Conservation (phyloP, 345 rosid species). For the Aegle marmelos region DNA sequence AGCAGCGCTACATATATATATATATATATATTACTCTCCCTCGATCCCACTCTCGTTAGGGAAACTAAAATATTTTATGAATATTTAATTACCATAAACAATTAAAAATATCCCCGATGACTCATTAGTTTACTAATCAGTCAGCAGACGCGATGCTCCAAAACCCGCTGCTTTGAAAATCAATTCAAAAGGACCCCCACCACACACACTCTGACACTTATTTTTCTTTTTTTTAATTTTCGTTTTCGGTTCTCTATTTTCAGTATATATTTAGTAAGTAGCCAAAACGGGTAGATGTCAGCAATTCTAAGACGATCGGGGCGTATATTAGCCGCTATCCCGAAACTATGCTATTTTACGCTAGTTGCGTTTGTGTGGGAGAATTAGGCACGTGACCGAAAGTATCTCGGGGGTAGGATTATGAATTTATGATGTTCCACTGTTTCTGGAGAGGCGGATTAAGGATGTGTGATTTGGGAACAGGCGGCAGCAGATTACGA, state of each 20-base stretch:
- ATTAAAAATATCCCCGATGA: not conserved
- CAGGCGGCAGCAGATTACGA: not conserved
- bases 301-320: not conserved
- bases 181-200: not conserved
- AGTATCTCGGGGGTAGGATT: not conserved
- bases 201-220: not conserved
- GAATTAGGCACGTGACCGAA: not conserved
- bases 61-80: conserved; percentile 20
- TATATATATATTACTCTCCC: not conserved
- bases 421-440: conserved; percentile 22
- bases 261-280: not conserved
- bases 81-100: not conserved
- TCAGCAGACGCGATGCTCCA: conserved; percentile 74
- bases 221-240: not conserved
- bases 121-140: conserved; percentile 17
- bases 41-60: conserved; percentile 22
- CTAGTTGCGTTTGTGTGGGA: not conserved
- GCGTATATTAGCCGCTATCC: conserved; percentile 22
- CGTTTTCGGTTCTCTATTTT: not conserved
- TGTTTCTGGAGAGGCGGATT: conserved; percentile 24
- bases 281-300: not conserved
- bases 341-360: conserved; percentile 17
- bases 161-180: conserved; percentile 52
- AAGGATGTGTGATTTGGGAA: not conserved
- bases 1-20: conserved; percentile 23